phyloP scores from a whole-genome alignment of 768 basidiomycete species.

The Mycena filopes region DNA sequence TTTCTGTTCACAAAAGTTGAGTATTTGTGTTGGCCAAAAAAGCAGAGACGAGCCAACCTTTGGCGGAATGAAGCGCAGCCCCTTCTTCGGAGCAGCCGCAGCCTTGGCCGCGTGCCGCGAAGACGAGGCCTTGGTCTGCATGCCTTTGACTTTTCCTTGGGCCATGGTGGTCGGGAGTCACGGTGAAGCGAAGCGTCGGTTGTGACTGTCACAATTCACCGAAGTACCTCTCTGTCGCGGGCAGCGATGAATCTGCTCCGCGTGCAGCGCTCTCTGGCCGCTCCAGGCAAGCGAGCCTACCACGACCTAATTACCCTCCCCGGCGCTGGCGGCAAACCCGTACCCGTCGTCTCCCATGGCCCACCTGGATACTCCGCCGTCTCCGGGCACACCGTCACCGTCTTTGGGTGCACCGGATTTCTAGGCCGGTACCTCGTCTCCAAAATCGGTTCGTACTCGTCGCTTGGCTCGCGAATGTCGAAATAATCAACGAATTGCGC shows the following conservation, averaged over 20 bases:
- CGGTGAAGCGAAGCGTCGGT: conserved; percentile 5
- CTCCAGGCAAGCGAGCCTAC: conserved; percentile 68
- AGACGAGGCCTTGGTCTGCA: conserved; percentile 65
- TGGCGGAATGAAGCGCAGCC: conserved; percentile 79
- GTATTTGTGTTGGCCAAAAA: background rate
- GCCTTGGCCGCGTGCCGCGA: conserved; percentile 72
- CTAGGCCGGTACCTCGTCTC: conserved; percentile 93
- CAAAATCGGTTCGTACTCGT: conserved; percentile 76
- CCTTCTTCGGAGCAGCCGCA: conserved; percentile 81
- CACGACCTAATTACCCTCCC: conserved; percentile 78
- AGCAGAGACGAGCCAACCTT: conserved; percentile 49
- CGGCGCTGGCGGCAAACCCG: conserved; percentile 58
- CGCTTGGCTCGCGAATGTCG: background rate
- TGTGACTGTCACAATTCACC: background rate
- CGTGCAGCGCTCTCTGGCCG: conserved; percentile 59
- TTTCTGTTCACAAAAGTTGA: conserved; percentile 51
- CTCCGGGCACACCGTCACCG: conserved; percentile 92
- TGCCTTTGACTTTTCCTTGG: conserved; percentile 89
- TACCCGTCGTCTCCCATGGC: conserved; percentile 82
- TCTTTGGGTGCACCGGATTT: conserved; percentile 97
- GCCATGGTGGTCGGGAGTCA: conserved; percentile 61
- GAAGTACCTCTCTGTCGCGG: conserved; percentile 33
- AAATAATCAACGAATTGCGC: background rate
- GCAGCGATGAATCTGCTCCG: conserved; percentile 57
- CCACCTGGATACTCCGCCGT: conserved; percentile 87